phyloP scores from a whole-genome alignment of 1,139 yeast species.

The Candida tetrigidarum region DNA sequence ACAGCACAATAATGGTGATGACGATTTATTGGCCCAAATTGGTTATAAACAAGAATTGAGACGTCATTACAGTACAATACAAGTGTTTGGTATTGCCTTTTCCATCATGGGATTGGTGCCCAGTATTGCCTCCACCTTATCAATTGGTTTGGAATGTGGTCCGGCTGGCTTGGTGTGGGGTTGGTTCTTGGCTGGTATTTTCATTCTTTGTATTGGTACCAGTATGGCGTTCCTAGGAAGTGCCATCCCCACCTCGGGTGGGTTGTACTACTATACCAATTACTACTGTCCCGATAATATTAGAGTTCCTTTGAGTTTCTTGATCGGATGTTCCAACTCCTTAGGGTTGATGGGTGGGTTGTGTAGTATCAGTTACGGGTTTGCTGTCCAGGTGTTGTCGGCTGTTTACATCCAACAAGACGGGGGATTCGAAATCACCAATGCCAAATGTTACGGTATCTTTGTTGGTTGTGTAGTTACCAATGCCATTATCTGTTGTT shows the following conservation, averaged over 20 bases:
- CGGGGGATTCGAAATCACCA: slow-evolving; percentile 36
- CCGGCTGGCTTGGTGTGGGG: slow-evolving; percentile 65
- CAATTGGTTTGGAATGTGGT: slow-evolving; percentile 44
- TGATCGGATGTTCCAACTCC: slow-evolving; percentile 50
- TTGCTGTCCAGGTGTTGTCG: slow-evolving; percentile 38
- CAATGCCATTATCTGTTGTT: slow-evolving; percentile 33
- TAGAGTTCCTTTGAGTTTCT: slow-evolving; percentile 40
- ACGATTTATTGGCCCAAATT: slow-evolving; percentile 53
- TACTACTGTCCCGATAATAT: slow-evolving; percentile 37
- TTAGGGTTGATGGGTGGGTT: slow-evolving; percentile 41
- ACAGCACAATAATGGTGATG: slow-evolving; percentile 37
- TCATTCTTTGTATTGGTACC: slow-evolving; percentile 59
- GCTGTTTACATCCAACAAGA: slow-evolving; percentile 36
- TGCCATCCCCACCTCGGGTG: slow-evolving; percentile 77
- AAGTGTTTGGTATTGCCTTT: slow-evolving; percentile 57
- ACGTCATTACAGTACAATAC: slow-evolving; percentile 50
- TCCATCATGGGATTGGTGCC: slow-evolving; percentile 58
- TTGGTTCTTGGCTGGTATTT: slow-evolving; percentile 65
- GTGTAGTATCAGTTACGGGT: slow-evolving; percentile 44
- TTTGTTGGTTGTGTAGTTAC: slow-evolving; percentile 37
- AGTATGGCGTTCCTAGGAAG: slow-evolving; percentile 71
- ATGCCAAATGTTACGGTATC: slow-evolving; percentile 38
- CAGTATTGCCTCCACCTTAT: slow-evolving; percentile 43
- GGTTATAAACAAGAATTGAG: slow-evolving; percentile 57
- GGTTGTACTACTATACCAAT: slow-evolving; percentile 61